These are phyloP conservation scores for Copromyces sp. DNA, from an alignment of 495 filamentous ascomycete genomes.

Conservation along the genomic window DNA sequence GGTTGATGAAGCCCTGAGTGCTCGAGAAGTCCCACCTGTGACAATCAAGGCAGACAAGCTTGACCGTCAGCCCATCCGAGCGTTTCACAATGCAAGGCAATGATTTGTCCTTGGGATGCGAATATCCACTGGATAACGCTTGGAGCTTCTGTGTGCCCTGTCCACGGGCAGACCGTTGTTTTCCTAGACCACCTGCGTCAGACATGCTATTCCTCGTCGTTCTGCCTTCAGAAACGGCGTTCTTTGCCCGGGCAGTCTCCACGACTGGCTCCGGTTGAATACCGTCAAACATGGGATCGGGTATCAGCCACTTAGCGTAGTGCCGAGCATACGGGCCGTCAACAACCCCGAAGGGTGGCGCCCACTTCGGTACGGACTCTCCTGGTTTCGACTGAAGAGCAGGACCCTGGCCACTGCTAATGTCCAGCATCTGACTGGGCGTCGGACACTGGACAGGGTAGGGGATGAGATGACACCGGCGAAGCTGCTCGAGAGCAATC, in stretches of 20 bases:
- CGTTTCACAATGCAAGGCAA: slow-evolving; percentile 43
- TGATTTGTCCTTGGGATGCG: slow-evolving; percentile 55
- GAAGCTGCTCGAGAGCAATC: slow-evolving; percentile 86
- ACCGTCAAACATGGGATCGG: slow-evolving; percentile 79
- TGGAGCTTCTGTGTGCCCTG: slow-evolving; percentile 53
- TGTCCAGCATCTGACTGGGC: slow-evolving; percentile 50
- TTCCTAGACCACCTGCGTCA: slow-evolving; percentile 43
- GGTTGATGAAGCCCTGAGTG: slow-evolving; percentile 96
- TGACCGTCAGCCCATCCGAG: slow-evolving; percentile 47
- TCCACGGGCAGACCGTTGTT: slow-evolving; percentile 53
- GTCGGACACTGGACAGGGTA: slow-evolving; percentile 58
- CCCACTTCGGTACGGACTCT: slow-evolving; percentile 52
- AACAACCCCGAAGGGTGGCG: slow-evolving; percentile 77
- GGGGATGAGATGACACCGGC: slow-evolving; percentile 82
- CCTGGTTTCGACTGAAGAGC: slow-evolving; percentile 47
- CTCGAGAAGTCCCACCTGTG: slow-evolving; percentile 83
- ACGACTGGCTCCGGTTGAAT: slow-evolving; percentile 29
- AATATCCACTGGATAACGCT: slow-evolving; percentile 61
- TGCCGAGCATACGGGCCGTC: slow-evolving; percentile 90
- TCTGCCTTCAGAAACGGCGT: slow-evolving; percentile 48
- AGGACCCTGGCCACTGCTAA: slow-evolving; percentile 62
- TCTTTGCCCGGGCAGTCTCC: slow-evolving; percentile 31
- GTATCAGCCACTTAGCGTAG: slow-evolving; percentile 88
- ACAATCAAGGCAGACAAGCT: slow-evolving; percentile 84
- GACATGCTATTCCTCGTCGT: slow-evolving; percentile 62